Percentiles rank a stretch among this genome's conserved stretches.
Conservation (phyloP, 768 basidiomycete species). For the Mycena olivaceomarginata region DNA sequence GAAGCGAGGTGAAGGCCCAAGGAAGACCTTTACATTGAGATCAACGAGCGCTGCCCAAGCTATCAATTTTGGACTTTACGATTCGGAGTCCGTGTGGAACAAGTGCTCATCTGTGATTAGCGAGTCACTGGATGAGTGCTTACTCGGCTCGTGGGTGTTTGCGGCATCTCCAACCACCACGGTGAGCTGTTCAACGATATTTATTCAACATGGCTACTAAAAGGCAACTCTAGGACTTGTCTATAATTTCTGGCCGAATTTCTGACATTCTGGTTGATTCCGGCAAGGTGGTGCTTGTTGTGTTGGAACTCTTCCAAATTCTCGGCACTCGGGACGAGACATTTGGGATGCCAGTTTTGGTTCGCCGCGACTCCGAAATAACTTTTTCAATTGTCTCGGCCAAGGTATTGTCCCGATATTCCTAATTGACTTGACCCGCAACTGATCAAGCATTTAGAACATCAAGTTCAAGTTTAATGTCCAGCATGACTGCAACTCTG, state of each 20-base stretch:
- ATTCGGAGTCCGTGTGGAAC: neutral
- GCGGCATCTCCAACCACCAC: neutral
- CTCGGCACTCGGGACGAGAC: neutral
- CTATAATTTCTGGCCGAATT: slow-evolving; percentile 8
- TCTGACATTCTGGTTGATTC: slow-evolving; percentile 7
- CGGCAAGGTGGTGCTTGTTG: neutral
- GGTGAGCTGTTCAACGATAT: neutral
- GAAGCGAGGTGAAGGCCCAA: neutral
- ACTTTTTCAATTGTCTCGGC: slow-evolving; percentile 6
- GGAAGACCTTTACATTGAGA: neutral
- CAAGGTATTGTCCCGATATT: neutral
- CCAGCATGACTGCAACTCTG: slow-evolving; percentile 1
- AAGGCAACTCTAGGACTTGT: neutral
- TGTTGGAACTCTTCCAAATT: no score
- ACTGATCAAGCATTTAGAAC: neutral
- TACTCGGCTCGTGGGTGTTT: slow-evolving; percentile 6
- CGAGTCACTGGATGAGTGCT: slow-evolving; percentile 15
- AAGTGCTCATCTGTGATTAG: slow-evolving; percentile 13
- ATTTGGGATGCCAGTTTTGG: slow-evolving; percentile 14
- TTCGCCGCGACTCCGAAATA: slow-evolving; percentile 15
- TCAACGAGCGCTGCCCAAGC: slow-evolving; percentile 1
- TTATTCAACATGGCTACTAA: neutral
- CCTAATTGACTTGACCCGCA: neutral
- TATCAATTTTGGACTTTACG: neutral
- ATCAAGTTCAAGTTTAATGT: slow-evolving; percentile 6